A percentile compares a stretch with the other conserved stretches of the same genome.
phyloP scores from a whole-genome alignment of 1,284 basidiomycete genomes.

The Mycena sp. region DNA sequence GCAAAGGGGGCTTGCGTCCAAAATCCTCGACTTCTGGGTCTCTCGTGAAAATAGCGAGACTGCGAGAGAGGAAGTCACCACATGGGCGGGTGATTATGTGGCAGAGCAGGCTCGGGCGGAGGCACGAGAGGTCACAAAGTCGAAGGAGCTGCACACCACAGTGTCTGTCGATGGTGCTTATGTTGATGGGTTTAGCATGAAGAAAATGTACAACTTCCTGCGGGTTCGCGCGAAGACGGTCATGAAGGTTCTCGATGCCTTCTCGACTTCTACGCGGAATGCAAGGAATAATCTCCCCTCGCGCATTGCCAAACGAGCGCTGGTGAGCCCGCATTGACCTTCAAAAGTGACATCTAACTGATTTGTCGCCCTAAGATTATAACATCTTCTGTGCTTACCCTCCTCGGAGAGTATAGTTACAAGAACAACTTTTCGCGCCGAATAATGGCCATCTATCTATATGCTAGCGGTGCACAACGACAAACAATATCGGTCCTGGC shows the following conservation, averaged over 20 bases:
- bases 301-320: not conserved
- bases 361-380: too few species aligned
- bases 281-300: not conserved
- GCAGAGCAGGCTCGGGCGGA: not conserved
- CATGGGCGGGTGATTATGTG: not conserved
- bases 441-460: too few species aligned
- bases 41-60: not conserved
- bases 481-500: too few species aligned
- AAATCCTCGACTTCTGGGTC: not conserved
- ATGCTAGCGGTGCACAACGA: too few species aligned
- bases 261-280: not conserved
- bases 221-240: not conserved
- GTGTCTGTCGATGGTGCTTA: not conserved
- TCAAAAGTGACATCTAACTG: not conserved
- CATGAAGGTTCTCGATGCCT: not conserved
- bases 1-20: not conserved
- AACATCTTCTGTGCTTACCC: too few species aligned
- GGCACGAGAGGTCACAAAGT: not conserved
- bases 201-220: not conserved
- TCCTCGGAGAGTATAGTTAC: too few species aligned
- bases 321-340: not conserved
- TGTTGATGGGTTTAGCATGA: not conserved
- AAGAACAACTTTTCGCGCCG: too few species aligned
- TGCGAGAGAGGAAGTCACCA: not conserved
- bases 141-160: not conserved